Evolutionary conservation across 2,329 filamentous ascomycete species (phyloP), one percentile per base, ranked within the genome.

Genomic region (Elsinoe fawcettii): DNA sequence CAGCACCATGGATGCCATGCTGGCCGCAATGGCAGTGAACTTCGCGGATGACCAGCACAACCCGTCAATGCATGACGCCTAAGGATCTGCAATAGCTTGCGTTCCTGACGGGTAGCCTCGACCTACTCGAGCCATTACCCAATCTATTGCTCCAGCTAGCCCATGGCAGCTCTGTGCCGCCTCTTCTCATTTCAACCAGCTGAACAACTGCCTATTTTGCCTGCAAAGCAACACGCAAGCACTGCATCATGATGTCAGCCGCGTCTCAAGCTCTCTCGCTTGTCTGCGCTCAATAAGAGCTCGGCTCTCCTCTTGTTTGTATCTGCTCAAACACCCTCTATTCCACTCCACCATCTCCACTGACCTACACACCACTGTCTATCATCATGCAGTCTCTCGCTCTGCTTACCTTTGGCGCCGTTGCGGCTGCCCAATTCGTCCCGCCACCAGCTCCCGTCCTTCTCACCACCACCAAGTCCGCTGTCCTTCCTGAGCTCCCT

Each of bases 401-500:
- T 18, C 16, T 43, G n/a, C 41, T 56, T n/a, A 12, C 54, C 16
- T 27, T 56, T 22, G 27, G 54, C 39, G 54, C 54, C 27, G 22
- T 58, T 12, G 44, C 58, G 25, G 54, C 57, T 12, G 49, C 57
- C 18, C 54, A 56, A 36, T 44, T 44, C 27, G 54, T 56, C 25
- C 54, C 54, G 9, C 54, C 54, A 4, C 54, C 54, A 20, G 37
- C 54, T 22, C 54, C 54, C 34, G 54, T 56, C 39, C 39, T 46
- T 37, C 41, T 56, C 3, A 56, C 54, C 39, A 56, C 54, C 30
- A 56, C 54, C 22, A 56, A 56, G 41, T 56, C 54, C 30, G 57
- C 30, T 11, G 60, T 60, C 30, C 56, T 62, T 3, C 60, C 60
- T 8, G 57, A 57, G 11, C 37, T 60, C 1, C 60, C 60, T 9